Base-by-base conservation (phyloP, 1,284 basidiomycete genomes). In the Tylopilus microsporus region DNA sequence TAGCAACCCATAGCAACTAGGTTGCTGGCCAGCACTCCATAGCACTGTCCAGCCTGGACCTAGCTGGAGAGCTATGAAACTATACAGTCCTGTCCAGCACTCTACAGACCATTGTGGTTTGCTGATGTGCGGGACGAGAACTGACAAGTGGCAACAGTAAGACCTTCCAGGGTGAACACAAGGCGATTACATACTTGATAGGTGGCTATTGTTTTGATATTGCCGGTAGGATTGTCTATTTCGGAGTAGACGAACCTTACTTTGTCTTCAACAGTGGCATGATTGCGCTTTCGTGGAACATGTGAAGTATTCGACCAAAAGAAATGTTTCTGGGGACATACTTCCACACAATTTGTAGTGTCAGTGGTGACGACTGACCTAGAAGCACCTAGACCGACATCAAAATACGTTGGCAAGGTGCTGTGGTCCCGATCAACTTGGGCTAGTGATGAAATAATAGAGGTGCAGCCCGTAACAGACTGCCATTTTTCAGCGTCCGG, bases 221-320 rank as follows among this genome's bases (percentile, higher is more conserved):
- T 46, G 18, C 53, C 58, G 42, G 56, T 55, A 42, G 55, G 25
- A 9, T 18, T 37, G 25, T 70, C 68, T 39, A 73, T 53, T 3
- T 69, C 63, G 2, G 71, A 71, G 25, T 67, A 68, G 49, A 71
- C 55, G 52, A 71, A 70, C 47, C 54, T 60, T 16, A 68, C 37
- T 53, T 68, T 69, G 52, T 68, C 61, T 52, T 66, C 62, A 25
- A 70, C 7, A 68, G 18, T 3, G 67, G 68, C 37, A 70, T 70
- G 42, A 73, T 60, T 10, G 63, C 61, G n/a, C 58, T 60, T 50
- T 70, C 68, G 34, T 60, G 67, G 54, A 72, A 62, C 21, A 73
- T 57, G 9, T 64, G 68, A 5, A 70, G 50, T 58, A 73, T 69
- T 52, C 67, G 61, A 4, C 68, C 68, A 10, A 70, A 70, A 10